Conservation (phyloP, 1,284 basidiomycete species). For the Pseudomicrostroma phylloplanum region DNA sequence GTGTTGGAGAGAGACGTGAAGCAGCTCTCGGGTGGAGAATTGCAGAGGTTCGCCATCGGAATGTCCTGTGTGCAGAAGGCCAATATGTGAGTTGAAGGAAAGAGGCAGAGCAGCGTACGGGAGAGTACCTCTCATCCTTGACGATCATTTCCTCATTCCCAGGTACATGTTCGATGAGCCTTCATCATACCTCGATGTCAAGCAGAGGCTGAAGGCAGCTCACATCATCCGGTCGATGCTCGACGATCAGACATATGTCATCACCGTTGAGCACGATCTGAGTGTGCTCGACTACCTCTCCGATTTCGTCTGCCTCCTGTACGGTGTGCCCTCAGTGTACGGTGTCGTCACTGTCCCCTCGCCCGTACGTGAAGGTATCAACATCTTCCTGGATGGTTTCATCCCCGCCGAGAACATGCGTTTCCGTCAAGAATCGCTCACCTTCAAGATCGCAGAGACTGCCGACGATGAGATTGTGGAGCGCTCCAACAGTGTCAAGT, state of each 20-base stretch:
- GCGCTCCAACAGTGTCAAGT: slow-evolving; percentile 35
- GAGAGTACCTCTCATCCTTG: neutral
- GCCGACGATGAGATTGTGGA: slow-evolving; percentile 45
- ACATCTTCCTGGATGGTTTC: slow-evolving; percentile 50
- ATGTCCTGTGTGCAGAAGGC: slow-evolving; percentile 50
- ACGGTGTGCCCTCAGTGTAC: slow-evolving; percentile 49
- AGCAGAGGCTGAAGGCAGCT: slow-evolving; percentile 50
- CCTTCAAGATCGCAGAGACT: slow-evolving; percentile 50
- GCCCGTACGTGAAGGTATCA: slow-evolving; percentile 48
- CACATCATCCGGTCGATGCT: slow-evolving; percentile 46
- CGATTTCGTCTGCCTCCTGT: slow-evolving; percentile 51
- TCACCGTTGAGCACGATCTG: slow-evolving; percentile 50
- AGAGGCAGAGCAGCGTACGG: neutral
- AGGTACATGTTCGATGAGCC: slow-evolving; percentile 51
- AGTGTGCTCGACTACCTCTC: slow-evolving; percentile 50
- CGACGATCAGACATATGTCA: slow-evolving; percentile 49
- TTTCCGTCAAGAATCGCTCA: slow-evolving; percentile 48
- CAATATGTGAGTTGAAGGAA: slow-evolving; percentile 36
- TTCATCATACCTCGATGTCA: slow-evolving; percentile 50
- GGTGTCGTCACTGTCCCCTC: slow-evolving; percentile 49
- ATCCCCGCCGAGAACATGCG: slow-evolving; percentile 51
- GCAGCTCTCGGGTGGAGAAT: slow-evolving; percentile 48
- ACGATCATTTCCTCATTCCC: slow-evolving; percentile 2
- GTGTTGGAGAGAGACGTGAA: slow-evolving; percentile 47
- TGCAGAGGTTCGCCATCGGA: slow-evolving; percentile 50